phyloP scores from a whole-genome alignment of 306 rosid species.

The Echinosophora koreensis region DNA sequence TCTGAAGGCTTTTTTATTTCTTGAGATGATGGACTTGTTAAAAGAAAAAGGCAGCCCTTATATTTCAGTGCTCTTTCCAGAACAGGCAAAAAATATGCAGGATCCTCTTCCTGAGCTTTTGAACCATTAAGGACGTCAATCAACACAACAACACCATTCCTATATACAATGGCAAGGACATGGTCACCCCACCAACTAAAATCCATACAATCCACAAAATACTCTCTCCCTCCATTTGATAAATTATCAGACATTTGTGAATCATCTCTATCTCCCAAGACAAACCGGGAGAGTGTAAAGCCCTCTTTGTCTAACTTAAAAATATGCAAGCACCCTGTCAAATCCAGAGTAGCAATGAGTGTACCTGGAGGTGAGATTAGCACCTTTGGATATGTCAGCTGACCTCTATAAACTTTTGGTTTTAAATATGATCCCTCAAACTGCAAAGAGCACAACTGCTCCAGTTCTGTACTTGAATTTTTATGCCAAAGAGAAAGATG shows the following conservation, averaged over 20 bases:
- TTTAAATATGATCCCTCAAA: conserved; percentile 74
- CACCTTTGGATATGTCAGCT: conserved; percentile 76
- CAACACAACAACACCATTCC: conserved; percentile 69
- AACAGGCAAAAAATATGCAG: conserved; percentile 70
- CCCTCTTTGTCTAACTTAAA: conserved; percentile 74
- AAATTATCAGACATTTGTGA: conserved; percentile 50
- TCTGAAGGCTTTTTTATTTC: conserved; percentile 55
- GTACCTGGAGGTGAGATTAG: conserved; percentile 83
- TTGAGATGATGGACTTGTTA: conserved; percentile 62
- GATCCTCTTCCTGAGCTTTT: conserved; percentile 69
- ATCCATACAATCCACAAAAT: conserved; percentile 75
- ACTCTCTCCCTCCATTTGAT: conserved; percentile 48
- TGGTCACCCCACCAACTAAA: conserved; percentile 95
- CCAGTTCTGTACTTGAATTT: conserved; percentile 60
- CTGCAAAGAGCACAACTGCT: conserved; percentile 72
- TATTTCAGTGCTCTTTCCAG: conserved; percentile 68
- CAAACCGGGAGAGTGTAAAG: conserved; percentile 65
- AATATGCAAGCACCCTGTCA: conserved; percentile 74
- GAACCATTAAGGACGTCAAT: conserved; percentile 73
- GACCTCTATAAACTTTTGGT: conserved; percentile 71
- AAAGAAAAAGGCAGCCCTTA: conserved; percentile 72
- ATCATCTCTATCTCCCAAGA: conserved; percentile 51
- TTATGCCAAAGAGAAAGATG: conserved; percentile 79
- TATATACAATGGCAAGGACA: conserved; percentile 69
- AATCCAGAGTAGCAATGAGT: conserved; percentile 79